Base-by-base conservation (phyloP, 2,329 filamentous ascomycete species). In the Aspergillus sp. region DNA sequence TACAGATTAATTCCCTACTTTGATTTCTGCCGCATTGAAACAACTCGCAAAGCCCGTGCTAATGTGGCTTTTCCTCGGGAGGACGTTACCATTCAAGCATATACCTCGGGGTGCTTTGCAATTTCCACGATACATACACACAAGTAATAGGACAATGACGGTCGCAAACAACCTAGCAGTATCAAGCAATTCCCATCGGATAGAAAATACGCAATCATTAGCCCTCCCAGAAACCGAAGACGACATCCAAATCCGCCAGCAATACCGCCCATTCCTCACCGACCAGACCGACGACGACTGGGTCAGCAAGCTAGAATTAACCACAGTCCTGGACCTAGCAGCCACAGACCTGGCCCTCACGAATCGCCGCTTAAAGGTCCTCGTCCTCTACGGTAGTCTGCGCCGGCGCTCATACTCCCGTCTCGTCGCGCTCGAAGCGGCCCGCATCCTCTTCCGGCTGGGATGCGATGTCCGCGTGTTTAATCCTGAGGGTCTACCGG, bases 391-490 rank as follows among this genome's bases (percentile, higher is more conserved):
- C 66, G 86, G 86, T 1, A 87, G 84, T 66, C 70, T 88, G 41
- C 75, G 85, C 9, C 71, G 69, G 59, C 66, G 77, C 66, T 89
- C 86, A 1, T 89, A 85, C 65, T 87, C 85, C 0, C 74, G 78
- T 4, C 76, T 89, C 0, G 74, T 88, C 2, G 85, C 86, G 1
- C 84, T 76, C 40, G 86, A 89, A 70, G 81, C 80, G 6, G 77
- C 77, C 2, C 77, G 86, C 0, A 86, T 89, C 44, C 80, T 89
- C 2, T 83, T 81, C 68, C 81, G 86, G 3, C 79, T 89, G 0
- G 86, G 86, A 23, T 88, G 85, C 66, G 86, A 89, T 62, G 86
- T 89, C 2, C 82, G 86, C 4, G 75, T 89, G 1, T 89, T 80
- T 66, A 73, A 89, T 58, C 86, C 86, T 0, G 69, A 73, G 1